These are phyloP conservation scores for Eimeria acervulina DNA, from an alignment of 169 alveolate genomes.

Conservation along the genomic window DNA sequence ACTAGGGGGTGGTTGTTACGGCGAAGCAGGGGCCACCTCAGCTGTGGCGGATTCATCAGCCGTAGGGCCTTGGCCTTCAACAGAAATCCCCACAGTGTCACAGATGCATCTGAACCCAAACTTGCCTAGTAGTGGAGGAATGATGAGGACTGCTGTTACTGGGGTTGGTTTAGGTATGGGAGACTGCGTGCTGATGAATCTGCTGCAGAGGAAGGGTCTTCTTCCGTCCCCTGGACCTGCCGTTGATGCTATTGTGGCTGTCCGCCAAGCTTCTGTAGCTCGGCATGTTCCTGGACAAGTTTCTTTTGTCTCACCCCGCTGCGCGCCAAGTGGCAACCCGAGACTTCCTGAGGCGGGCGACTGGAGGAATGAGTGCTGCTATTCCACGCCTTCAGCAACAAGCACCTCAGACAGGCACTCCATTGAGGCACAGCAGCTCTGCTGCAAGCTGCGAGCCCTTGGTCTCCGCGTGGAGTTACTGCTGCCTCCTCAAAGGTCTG, in stretches of 20 bases:
- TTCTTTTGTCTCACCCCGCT: neutral
- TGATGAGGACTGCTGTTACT: slow-evolving; percentile 15
- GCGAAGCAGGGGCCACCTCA: neutral
- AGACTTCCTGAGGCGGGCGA: neutral
- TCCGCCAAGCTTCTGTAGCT: neutral
- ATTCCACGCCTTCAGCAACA: neutral
- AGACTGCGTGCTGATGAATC: slow-evolving; percentile 85
- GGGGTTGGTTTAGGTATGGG: slow-evolving; percentile 88
- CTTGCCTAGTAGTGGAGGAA: neutral
- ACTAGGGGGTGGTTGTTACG: slow-evolving; percentile 79
- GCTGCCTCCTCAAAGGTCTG: slow-evolving; percentile 65
- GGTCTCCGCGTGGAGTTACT: slow-evolving; percentile 70
- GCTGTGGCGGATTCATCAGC: neutral
- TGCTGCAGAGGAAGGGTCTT: slow-evolving; percentile 75
- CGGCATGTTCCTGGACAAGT: neutral
- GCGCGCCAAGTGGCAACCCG: neutral
- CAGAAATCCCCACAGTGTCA: neutral
- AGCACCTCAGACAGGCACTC: neutral
- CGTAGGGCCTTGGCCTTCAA: neutral
- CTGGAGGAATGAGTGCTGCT: neutral
- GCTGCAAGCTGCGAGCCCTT: slow-evolving; percentile 56
- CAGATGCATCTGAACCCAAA: neutral
- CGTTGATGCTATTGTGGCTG: slow-evolving; percentile 64
- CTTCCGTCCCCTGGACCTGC: slow-evolving; percentile 43
- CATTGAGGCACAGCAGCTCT: slow-evolving; percentile 34